A percentile compares a stretch with the other conserved stretches of the same genome.
Conservation (phyloP, 768 basidiomycete species). For the Podaxis rugospora region DNA sequence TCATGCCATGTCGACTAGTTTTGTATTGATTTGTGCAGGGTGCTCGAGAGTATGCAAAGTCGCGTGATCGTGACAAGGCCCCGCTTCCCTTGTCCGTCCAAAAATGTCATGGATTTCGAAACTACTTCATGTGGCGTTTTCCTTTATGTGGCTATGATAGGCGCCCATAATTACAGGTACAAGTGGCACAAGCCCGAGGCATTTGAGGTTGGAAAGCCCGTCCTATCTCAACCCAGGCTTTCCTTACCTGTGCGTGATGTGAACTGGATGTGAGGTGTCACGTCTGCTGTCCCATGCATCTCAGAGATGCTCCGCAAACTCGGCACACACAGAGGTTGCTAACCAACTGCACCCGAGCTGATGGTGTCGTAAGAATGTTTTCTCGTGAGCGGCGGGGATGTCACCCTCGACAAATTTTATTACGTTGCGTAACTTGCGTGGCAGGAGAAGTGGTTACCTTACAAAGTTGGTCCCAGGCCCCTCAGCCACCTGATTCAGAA, state of each 20-base stretch:
- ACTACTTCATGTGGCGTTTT: constrained; percentile 2
- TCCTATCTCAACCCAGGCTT: neutral
- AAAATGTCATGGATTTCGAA: neutral
- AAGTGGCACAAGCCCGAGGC: neutral
- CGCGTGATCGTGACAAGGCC: neutral
- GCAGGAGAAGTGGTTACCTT: neutral
- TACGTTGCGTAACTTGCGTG: neutral
- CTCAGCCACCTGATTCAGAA: neutral
- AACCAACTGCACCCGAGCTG: constrained; percentile 4
- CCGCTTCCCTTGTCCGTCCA: neutral
- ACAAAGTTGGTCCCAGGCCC: neutral
- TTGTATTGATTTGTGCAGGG: neutral
- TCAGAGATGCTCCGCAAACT: neutral
- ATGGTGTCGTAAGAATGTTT: neutral
- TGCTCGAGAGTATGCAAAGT: neutral
- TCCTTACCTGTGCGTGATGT: neutral
- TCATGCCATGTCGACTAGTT: neutral
- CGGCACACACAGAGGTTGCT: neutral
- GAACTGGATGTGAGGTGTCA: neutral
- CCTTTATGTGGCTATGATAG: neutral
- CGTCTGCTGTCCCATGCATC: neutral
- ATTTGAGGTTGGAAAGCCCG: neutral
- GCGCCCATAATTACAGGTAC: neutral
- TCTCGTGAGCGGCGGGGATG: neutral
- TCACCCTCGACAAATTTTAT: neutral